These are phyloP conservation scores for Phytomonas sp. DNA, from an alignment of 208 protist genomes.

Conservation along the genomic window DNA sequence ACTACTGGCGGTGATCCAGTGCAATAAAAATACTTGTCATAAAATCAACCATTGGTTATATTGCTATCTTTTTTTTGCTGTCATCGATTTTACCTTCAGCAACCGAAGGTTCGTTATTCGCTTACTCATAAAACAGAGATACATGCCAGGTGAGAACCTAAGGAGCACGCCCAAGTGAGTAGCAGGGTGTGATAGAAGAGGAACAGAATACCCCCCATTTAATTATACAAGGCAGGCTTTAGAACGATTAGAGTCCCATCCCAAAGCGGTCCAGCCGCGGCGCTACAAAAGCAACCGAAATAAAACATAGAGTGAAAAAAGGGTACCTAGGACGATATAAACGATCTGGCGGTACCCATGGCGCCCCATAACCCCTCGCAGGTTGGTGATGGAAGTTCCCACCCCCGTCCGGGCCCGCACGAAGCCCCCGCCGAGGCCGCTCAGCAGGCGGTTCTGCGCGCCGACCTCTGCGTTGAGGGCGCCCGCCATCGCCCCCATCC, in stretches of 20 bases:
- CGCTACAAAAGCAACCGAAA: conserved; percentile 14
- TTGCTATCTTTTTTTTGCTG: neutral
- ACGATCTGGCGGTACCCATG: conserved; percentile 57
- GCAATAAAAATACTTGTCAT: neutral
- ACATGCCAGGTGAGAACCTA: neutral
- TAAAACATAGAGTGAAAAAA: conserved; percentile 30
- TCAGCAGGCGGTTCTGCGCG: conserved; percentile 67
- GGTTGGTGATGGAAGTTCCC: conserved; percentile 28
- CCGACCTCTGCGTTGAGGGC: conserved; percentile 47
- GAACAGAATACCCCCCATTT: neutral
- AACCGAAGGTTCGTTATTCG: neutral
- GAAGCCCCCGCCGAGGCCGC: conserved; percentile 34
- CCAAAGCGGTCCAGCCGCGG: neutral
- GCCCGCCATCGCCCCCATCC: conserved; percentile 58
- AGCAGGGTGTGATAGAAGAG: too few relatives aligned
- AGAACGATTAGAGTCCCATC: neutral
- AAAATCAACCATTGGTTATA: neutral
- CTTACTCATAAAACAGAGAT: neutral
- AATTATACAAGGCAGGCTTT: too few relatives aligned
- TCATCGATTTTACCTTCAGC: neutral
- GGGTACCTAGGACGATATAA: conserved; percentile 24
- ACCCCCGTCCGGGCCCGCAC: conserved; percentile 46
- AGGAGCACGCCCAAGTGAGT: too few relatives aligned
- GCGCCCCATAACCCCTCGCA: conserved; percentile 44
- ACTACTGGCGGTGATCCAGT: neutral